A percentile compares a stretch with the other conserved stretches of the same genome.
phyloP scores from a whole-genome alignment of 306 rosid species.

The Sicyos baderoa region DNA sequence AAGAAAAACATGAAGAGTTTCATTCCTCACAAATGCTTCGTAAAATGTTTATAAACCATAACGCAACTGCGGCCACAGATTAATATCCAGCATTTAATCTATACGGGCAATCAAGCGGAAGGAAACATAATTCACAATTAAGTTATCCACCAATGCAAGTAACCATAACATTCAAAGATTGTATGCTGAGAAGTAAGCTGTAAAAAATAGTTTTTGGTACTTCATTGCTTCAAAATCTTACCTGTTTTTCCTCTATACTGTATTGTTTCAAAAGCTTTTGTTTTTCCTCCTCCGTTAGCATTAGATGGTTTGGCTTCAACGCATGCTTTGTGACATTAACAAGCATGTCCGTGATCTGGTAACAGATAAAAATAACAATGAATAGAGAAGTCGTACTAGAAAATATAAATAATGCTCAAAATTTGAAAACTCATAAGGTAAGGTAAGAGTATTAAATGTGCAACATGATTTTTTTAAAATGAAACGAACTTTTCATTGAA shows the following conservation, averaged over 20 bases:
- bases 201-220: not conserved
- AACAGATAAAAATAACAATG: slow-evolving; percentile 19
- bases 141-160: not conserved
- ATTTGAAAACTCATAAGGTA: not conserved
- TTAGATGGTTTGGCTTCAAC: slow-evolving; percentile 70
- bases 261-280: slow-evolving; percentile 55
- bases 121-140: not conserved
- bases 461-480: not conserved
- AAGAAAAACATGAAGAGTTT: too few species aligned
- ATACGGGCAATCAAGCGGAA: not conserved
- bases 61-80: not conserved
- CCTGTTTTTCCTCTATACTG: slow-evolving; percentile 86
- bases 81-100: not conserved
- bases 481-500: too few species aligned
- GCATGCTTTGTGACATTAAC: slow-evolving; percentile 87
- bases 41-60: not conserved
- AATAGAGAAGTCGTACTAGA: slow-evolving; percentile 15
- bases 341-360: slow-evolving; percentile 90
- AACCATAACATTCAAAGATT: not conserved
- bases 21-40: not conserved
- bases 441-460: not conserved
- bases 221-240: slow-evolving; percentile 25
- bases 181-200: not conserved
- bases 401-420: not conserved
- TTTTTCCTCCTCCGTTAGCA: slow-evolving; percentile 58